Conservation (phyloP, 352 stramenopile species). For the Achlya hypogyna region DNA sequence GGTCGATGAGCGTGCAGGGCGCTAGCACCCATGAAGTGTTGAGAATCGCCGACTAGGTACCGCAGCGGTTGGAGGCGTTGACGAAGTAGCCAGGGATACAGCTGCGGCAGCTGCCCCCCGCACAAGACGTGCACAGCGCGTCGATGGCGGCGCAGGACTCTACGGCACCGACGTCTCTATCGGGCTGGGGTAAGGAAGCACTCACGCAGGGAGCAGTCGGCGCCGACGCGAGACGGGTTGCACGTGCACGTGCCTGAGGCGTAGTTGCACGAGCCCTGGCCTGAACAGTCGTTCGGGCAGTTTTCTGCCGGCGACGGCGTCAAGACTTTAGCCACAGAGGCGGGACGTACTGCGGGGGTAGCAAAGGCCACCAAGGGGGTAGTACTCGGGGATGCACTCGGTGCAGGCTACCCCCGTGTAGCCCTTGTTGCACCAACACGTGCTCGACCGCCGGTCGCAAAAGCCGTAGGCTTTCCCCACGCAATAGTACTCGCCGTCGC, state of each 20-base stretch:
- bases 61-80: conserved; percentile 50
- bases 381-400: conserved; percentile 82
- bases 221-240: conserved; percentile 46
- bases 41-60: conserved; percentile 24
- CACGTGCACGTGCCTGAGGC: conserved; percentile 80
- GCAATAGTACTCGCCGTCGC: conserved; percentile 89
- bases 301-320: conserved; percentile 29
- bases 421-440: conserved; percentile 91
- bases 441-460: conserved; percentile 88
- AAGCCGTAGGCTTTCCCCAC: conserved; percentile 84
- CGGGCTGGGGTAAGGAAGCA: background rate
- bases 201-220: conserved; percentile 62
- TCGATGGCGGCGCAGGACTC: conserved; percentile 56
- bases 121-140: conserved; percentile 81
- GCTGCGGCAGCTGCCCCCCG: conserved; percentile 56
- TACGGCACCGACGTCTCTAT: background rate
- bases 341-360: conserved; percentile 71
- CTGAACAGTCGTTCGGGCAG: conserved; percentile 86
- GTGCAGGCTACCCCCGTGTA: conserved; percentile 89
- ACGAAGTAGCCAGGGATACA: conserved; percentile 86
- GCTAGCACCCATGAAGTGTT: conserved; percentile 25
- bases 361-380: conserved; percentile 73
- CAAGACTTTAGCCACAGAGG: background rate
- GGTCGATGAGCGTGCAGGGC: conserved; percentile 82
- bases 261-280: conserved; percentile 83